Conservation (phyloP, 805 yeast genomes). For the Ascoidea tarda region DNA sequence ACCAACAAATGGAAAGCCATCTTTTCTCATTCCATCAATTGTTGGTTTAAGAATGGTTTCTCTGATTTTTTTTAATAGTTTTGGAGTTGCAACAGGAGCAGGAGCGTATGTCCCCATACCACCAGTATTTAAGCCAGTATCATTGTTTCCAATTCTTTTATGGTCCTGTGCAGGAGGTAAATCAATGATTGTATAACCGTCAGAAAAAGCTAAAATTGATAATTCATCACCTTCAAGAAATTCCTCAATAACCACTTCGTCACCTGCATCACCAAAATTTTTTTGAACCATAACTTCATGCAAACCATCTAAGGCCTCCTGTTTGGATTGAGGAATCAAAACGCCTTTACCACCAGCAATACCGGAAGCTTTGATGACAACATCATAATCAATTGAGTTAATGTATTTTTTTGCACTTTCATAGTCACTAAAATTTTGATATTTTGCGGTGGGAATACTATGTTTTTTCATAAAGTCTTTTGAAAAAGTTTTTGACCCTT, state of each 20-base stretch:
- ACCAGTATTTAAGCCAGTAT: conserved; percentile 91
- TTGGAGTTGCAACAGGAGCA: conserved; percentile 77
- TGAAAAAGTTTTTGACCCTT: conserved; percentile 91
- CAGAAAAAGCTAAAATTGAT: conserved; percentile 81
- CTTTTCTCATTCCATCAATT: conserved; percentile 90
- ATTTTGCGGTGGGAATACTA: conserved; percentile 88
- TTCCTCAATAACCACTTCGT: conserved; percentile 91
- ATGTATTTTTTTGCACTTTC: conserved; percentile 67
- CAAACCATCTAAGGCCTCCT: conserved; percentile 78
- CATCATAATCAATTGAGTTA: conserved; percentile 46
- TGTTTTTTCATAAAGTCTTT: conserved; percentile 89
- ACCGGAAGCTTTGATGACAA: conserved; percentile 95
- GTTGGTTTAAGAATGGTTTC: conserved; percentile 75
- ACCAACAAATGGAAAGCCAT: conserved; percentile 92
- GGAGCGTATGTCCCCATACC: conserved; percentile 99
- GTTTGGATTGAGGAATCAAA: conserved; percentile 68
- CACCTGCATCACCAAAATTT: conserved; percentile 89
- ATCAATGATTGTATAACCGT: conserved; percentile 83
- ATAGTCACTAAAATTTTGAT: conserved; percentile 65
- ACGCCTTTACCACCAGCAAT: conserved; percentile 99
- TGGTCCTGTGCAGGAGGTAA: conserved; percentile 98
- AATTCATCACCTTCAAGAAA: conserved; percentile 94
- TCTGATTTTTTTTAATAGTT: conserved; percentile 56
- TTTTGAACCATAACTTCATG: conserved; percentile 80
- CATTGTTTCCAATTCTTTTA: conserved; percentile 89